Evolutionary conservation across 352 stramenopile genomes (phyloP).

Genomic region (Pythium apleroticum): DNA sequence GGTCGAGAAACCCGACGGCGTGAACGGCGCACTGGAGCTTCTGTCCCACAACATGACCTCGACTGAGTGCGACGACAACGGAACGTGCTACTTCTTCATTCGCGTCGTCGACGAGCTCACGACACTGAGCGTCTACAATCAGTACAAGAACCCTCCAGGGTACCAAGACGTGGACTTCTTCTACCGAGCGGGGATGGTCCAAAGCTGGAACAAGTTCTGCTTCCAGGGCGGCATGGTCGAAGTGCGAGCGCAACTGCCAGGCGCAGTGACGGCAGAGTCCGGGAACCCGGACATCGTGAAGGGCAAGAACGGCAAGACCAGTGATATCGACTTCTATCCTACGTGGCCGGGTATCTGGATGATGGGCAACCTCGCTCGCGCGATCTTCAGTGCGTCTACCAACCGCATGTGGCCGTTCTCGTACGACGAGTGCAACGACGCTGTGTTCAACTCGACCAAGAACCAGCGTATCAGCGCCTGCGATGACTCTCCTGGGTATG

Average conservation of each 20-base stretch:
- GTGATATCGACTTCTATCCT: constrained; percentile 47
- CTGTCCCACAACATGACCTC: constrained; percentile 1
- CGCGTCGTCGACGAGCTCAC: neutral
- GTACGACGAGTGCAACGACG: neutral
- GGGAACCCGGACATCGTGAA: constrained; percentile 55
- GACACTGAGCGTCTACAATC: neutral
- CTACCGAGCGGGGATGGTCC: constrained; percentile 75
- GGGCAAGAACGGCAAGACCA: constrained; percentile 27
- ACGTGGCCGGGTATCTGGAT: constrained; percentile 94
- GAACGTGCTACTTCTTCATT: neutral
- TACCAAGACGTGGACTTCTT: neutral
- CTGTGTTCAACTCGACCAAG: constrained; percentile 32
- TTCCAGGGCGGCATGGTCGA: constrained; percentile 94
- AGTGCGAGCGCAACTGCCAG: constrained; percentile 83
- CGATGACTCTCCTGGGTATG: constrained; percentile 87
- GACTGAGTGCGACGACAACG: neutral
- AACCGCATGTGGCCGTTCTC: constrained; percentile 1
- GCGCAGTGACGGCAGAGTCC: constrained; percentile 42
- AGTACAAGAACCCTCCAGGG: neutral
- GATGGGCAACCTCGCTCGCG: neutral
- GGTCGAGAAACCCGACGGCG: neutral
- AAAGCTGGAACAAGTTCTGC: constrained; percentile 61
- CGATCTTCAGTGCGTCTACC: neutral
- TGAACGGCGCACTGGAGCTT: neutral
- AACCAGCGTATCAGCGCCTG: constrained; percentile 78